These are phyloP conservation scores for Fistulinella cinereoalba DNA, from an alignment of 1,284 basidiomycete species.

Conservation along the genomic window DNA sequence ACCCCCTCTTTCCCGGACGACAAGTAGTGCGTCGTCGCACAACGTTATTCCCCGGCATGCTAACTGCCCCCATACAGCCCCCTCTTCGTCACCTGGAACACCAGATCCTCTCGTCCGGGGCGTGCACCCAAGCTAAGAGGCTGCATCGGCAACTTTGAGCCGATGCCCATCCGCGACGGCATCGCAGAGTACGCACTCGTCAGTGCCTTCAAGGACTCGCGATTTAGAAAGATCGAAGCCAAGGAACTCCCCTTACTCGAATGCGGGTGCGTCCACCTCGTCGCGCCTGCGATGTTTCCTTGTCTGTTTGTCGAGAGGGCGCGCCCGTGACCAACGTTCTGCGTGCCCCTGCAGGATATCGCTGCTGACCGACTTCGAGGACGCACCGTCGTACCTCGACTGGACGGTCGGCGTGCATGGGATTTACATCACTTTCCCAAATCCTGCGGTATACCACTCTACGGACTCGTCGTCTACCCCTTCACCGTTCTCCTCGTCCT, in stretches of 20 bases:
- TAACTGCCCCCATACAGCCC: slow-evolving; percentile 53
- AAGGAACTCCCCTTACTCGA: slow-evolving; percentile 78
- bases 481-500: slow-evolving; percentile 66
- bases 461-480: slow-evolving; percentile 53
- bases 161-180: slow-evolving; percentile 73
- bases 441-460: slow-evolving; percentile 59
- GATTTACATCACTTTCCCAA: slow-evolving; percentile 84
- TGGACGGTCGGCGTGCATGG: slow-evolving; percentile 94
- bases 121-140: slow-evolving; percentile 73
- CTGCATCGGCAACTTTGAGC: slow-evolving; percentile 93
- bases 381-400: slow-evolving; percentile 81
- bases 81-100: slow-evolving; percentile 97
- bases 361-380: slow-evolving; percentile 90
- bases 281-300: not conserved
- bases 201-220: slow-evolving; percentile 73
- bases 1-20: slow-evolving; percentile 61
- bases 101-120: slow-evolving; percentile 54
- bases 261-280: slow-evolving; percentile 66
- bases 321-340: not conserved
- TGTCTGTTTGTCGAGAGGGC: too few relatives aligned
- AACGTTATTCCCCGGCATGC: not conserved
- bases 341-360: slow-evolving; percentile 60
- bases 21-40: slow-evolving; percentile 57
- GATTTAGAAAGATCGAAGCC: slow-evolving; percentile 70
- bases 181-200: slow-evolving; percentile 88